A percentile compares a stretch with the other conserved stretches of the same genome.
Evolutionary conservation across 768 basidiomycete genomes (phyloP).

Genomic region (Fistulinella prunicolor): DNA sequence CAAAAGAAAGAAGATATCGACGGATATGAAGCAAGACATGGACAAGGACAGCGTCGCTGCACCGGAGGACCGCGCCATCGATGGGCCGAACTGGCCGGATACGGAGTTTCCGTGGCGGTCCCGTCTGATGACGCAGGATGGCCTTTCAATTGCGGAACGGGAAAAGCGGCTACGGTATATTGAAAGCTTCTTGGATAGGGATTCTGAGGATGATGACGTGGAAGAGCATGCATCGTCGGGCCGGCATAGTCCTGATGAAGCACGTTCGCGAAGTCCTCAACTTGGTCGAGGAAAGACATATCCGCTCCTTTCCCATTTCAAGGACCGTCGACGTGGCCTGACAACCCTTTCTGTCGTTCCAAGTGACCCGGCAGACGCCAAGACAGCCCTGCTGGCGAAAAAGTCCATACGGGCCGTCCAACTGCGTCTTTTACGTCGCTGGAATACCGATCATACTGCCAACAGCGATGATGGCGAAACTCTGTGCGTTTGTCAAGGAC

Average conservation of each 20-base stretch:
- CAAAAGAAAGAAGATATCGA: conserved; percentile 49
- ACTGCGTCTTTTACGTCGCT: conserved; percentile 43
- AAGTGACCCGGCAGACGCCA: conserved; percentile 74
- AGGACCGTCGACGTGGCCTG: conserved; percentile 13
- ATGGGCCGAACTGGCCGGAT: conserved; percentile 77
- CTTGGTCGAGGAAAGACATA: conserved; percentile 60
- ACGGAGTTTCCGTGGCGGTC: conserved; percentile 75
- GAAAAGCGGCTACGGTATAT: conserved; percentile 64
- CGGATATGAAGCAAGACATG: conserved; percentile 20
- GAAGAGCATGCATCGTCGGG: conserved; percentile 23
- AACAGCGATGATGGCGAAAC: conserved; percentile 48
- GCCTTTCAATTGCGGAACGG: conserved; percentile 50
- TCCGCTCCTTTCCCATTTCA: conserved; percentile 45
- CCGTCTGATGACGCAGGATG: conserved; percentile 52
- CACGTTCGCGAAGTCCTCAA: conserved; percentile 19
- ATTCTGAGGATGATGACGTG: conserved; percentile 53
- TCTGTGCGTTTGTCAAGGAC: conserved; percentile 64
- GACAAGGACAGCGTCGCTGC: conserved; percentile 12
- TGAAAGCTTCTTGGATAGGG: conserved; percentile 68
- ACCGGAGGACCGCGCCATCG: conserved; percentile 33
- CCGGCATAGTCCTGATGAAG: conserved; percentile 11
- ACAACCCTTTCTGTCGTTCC: conserved; percentile 40
- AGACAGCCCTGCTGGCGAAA: conserved; percentile 69
- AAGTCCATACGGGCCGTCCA: conserved; percentile 62
- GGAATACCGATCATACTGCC: conserved; percentile 33